Evolutionary conservation across 345 rosid genomes (phyloP), one percentile per base, ranked within the genome.

Genomic region (Gossypium stocksii): DNA sequence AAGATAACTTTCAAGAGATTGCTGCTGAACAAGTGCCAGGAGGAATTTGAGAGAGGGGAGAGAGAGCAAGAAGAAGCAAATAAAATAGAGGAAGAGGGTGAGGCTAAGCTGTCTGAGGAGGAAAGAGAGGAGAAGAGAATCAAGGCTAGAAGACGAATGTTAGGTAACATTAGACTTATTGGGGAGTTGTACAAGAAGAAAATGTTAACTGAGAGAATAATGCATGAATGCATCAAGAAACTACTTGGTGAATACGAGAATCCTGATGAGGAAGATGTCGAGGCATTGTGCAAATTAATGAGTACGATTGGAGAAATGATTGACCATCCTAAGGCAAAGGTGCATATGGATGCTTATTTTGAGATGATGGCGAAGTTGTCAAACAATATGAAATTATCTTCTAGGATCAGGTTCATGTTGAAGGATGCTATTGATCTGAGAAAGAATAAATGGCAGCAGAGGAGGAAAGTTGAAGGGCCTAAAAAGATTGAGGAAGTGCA

Each of bases 401-500:
- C 93, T 38, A 89, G 98, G 82, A 90, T 93, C 69, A 87, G 94
- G 89, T 91, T 95, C 80, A 87, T 95, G 99, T 82, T 95, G 80
- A 95, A 85, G 78, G 97, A 95, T 84, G 80, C 90, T 16, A 91
- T 93, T 72, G 98, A 95, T 79, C 81, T 91, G 79, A 87, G 99
- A 81, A 90, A 77, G 86, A 93, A 91, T 77, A 95, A 90, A 76
- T 91, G 99, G 98, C 98, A 91, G 83, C 97, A 95, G 77, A 87
- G 99, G 86, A 89, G 97, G 84, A 95, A 95, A 86, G 97, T 93
- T n/a, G 99, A 93, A 79, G 99, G 99, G 60, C 99, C 99, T 2
- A 95, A 95, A 79, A 93, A 95, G 88, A 91, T 95, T 12, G 98
- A 95, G 68, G 99, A 95, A 77, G 97, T 95, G 72, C 99, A 93